A percentile compares a stretch with the other conserved stretches of the same genome.
Conservation (phyloP, 768 basidiomycete genomes). For the Agrocybe pediades region DNA sequence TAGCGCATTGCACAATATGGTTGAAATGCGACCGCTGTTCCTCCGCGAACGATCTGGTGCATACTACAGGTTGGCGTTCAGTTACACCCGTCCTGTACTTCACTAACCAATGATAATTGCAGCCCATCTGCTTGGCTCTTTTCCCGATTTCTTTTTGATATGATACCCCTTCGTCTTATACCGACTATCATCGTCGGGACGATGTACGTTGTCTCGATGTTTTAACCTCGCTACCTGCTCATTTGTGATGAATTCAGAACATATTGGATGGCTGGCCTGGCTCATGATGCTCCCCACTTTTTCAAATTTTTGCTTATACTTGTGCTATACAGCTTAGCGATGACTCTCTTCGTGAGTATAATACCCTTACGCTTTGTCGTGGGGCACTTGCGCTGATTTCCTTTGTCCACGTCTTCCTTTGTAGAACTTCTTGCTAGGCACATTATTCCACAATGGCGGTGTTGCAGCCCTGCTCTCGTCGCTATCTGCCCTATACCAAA, state of each 20-base stretch:
- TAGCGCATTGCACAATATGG: slow-evolving; percentile 87
- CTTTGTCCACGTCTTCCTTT: not conserved
- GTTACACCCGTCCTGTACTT: no score
- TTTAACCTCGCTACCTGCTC: not conserved
- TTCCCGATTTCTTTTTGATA: slow-evolving; percentile 86
- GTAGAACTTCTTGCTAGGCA: slow-evolving; percentile 90
- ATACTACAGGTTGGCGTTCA: slow-evolving; percentile 75
- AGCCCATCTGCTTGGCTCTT: slow-evolving; percentile 91
- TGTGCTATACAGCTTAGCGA: slow-evolving; percentile 79
- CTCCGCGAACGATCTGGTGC: slow-evolving; percentile 83
- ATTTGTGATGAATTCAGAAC: slow-evolving; percentile 43
- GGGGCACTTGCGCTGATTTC: no score
- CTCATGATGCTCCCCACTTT: slow-evolving; percentile 75
- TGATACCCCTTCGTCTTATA: slow-evolving; percentile 84
- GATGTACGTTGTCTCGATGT: slow-evolving; percentile 52
- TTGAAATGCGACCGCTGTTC: slow-evolving; percentile 84
- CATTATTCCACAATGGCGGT: slow-evolving; percentile 82
- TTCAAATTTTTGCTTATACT: slow-evolving; percentile 96
- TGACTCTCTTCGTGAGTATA: slow-evolving; percentile 79
- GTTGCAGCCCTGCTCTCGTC: slow-evolving; percentile 89
- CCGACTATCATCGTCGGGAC: slow-evolving; percentile 87
- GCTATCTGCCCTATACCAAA: slow-evolving; percentile 73
- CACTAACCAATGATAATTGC: not conserved
- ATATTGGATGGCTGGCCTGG: slow-evolving; percentile 96
- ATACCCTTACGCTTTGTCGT: not conserved